Percentiles rank a stretch among this genome's conserved stretches.
Evolutionary conservation across 108 stramenopile genomes (phyloP).

Genomic region (Conticribra weissflogii): DNA sequence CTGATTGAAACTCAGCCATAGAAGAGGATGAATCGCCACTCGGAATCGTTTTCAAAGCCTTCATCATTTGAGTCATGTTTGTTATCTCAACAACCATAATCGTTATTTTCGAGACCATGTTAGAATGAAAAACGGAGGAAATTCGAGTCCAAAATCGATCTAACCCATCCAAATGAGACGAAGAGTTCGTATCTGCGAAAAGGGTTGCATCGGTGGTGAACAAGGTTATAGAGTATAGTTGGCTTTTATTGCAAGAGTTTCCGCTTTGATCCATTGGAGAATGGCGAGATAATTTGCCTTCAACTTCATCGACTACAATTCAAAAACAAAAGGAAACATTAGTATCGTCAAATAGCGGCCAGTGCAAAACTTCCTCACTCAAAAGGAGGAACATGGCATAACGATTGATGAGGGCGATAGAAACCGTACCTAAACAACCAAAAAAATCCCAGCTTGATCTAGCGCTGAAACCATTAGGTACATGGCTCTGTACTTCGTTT

Average conservation of each 20-base stretch:
- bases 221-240: conserved; percentile 24
- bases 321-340: background rate
- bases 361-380: too few relatives aligned
- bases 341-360: too few relatives aligned
- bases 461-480: conserved; percentile 20
- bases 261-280: too few relatives aligned
- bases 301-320: conserved; percentile 14
- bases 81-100: conserved; percentile 37
- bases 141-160: conserved; percentile 39
- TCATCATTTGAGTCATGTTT: conserved; percentile 23
- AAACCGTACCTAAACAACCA: conserved; percentile 37
- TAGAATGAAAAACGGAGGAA: conserved; percentile 13
- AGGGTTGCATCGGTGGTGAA: conserved; percentile 54
- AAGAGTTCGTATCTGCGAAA: conserved; percentile 32
- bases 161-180: conserved; percentile 25
- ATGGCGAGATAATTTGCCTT: conserved; percentile 12
- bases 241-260: conserved; percentile 4
- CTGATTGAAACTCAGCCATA: background rate
- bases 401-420: background rate
- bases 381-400: too few relatives aligned
- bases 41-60: background rate
- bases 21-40: background rate
- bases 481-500: background rate
- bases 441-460: conserved; percentile 41
- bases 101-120: conserved; percentile 12